Percentiles rank a stretch among this genome's conserved stretches.
Conservation (phyloP, 345 rosid species). For the Eucalyptus curtisii region DNA sequence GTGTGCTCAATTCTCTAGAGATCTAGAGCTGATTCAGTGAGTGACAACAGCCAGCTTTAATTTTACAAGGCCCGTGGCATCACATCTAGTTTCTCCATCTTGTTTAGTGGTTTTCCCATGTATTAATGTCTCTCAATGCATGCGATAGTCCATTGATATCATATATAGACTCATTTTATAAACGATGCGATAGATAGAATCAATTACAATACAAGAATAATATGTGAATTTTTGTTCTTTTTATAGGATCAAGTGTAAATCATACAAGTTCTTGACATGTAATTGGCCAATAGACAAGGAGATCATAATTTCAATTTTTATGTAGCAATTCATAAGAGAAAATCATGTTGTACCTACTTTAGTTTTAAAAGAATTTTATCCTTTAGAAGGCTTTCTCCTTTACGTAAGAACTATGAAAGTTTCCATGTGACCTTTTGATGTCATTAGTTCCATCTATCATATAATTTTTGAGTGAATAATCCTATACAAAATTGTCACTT, state of each 20-base stretch:
- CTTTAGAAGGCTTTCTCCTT: background rate
- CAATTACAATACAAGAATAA: background rate
- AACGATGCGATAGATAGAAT: background rate
- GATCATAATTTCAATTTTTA: background rate
- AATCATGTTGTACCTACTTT: background rate
- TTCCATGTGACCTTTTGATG: background rate
- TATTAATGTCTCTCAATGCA: background rate
- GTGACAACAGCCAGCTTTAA: background rate
- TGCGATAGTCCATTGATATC: rapidly evolving
- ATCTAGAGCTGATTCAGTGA: background rate
- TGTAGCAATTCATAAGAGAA: background rate
- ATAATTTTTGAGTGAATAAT: background rate
- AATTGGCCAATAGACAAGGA: background rate
- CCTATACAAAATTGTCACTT: background rate
- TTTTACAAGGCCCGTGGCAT: background rate
- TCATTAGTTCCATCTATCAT: background rate
- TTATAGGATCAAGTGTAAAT: background rate
- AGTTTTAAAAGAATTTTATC: background rate
- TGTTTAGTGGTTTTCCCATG: background rate
- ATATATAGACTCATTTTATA: background rate
- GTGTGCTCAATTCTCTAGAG: background rate
- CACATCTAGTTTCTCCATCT: background rate
- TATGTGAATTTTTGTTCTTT: background rate
- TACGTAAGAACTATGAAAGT: background rate
- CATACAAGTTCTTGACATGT: background rate